phyloP scores from a whole-genome alignment of 2,329 filamentous ascomycete genomes.

The Metarhizium guizhouense region DNA sequence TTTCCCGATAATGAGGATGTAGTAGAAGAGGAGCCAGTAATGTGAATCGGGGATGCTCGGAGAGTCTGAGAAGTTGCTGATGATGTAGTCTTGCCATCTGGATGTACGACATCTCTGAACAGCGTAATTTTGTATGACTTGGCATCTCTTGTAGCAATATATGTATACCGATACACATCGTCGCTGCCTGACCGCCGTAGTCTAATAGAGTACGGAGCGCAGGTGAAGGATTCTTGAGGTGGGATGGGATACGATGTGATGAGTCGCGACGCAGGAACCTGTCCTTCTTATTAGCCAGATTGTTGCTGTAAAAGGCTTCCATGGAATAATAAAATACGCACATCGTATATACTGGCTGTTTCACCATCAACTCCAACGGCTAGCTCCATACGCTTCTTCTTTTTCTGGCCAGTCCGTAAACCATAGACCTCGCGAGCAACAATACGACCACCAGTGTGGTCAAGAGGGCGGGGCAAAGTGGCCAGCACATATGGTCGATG shows the following conservation, averaged over 20 bases:
- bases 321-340: constrained; percentile 22
- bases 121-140: constrained; percentile 44
- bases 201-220: constrained; percentile 50
- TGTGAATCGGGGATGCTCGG: constrained; percentile 25
- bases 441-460: constrained; percentile 40
- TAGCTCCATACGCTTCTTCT: constrained; percentile 54
- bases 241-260: constrained; percentile 60
- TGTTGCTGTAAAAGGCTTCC: background rate
- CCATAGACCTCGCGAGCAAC: constrained; percentile 54
- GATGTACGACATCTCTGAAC: constrained; percentile 48
- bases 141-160: constrained; percentile 44
- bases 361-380: constrained; percentile 58
- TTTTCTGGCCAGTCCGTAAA: constrained; percentile 47
- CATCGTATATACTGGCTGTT: constrained; percentile 57
- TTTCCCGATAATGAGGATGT: constrained; percentile 14
- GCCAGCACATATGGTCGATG: constrained; percentile 57
- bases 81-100: constrained; percentile 42
- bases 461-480: constrained; percentile 48
- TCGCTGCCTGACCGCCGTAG: constrained; percentile 37
- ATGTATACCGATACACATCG: constrained; percentile 50
- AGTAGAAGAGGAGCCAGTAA: constrained; percentile 22
- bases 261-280: constrained; percentile 53
- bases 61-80: constrained; percentile 37
- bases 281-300: constrained; percentile 4
- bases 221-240: constrained; percentile 55